Percentiles rank a stretch among this genome's conserved stretches.
These are phyloP conservation scores for Cercospora sp. DNA, from an alignment of 2,329 filamentous ascomycete species.

Conservation along the genomic window DNA sequence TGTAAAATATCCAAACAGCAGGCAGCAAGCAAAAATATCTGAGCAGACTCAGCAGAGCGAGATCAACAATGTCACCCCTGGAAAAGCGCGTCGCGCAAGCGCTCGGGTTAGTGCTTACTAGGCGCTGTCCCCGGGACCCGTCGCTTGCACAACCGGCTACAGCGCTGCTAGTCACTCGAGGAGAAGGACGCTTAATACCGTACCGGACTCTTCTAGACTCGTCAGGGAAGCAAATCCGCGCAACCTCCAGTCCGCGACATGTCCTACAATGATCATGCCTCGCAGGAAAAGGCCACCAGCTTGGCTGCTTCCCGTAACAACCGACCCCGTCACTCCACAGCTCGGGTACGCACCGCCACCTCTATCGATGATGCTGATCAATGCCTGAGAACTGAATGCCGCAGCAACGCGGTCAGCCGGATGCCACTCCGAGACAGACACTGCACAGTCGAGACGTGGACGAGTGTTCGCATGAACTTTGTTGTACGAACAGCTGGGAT, in stretches of 20 bases:
- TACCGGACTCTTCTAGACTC: background rate
- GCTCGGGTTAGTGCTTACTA: background rate
- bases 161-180: background rate
- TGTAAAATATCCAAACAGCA: background rate
- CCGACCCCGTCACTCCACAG: background rate
- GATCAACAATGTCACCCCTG: background rate
- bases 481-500: background rate
- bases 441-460: background rate
- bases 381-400: background rate
- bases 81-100: background rate
- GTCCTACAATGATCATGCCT: background rate
- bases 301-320: background rate
- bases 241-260: background rate
- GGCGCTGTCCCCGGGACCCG: background rate
- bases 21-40: background rate
- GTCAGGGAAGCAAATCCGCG: background rate
- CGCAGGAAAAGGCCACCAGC: background rate
- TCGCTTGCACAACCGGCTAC: background rate
- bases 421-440: background rate
- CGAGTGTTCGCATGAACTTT: background rate
- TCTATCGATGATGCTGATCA: background rate
- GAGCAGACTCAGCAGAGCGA: background rate
- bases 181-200: background rate
- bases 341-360: background rate
- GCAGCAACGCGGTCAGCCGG: background rate